These are phyloP conservation scores for Psidium guajava DNA, from an alignment of 345 rosid species.

Conservation along the genomic window DNA sequence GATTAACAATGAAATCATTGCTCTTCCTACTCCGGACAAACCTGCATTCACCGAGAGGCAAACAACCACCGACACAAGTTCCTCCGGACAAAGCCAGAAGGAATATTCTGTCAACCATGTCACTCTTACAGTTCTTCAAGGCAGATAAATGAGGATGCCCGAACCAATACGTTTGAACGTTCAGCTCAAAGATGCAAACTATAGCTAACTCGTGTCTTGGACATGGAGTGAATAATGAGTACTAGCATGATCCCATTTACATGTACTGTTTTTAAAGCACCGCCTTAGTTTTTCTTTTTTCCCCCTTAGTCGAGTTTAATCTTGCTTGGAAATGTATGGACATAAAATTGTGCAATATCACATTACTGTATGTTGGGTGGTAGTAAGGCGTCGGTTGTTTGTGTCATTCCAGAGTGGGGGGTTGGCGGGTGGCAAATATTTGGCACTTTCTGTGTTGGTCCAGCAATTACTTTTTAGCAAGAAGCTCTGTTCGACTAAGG, in stretches of 20 bases:
- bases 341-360: background rate
- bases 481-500: background rate
- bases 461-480: background rate
- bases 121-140: background rate
- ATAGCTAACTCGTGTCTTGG: background rate
- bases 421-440: background rate
- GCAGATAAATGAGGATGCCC: background rate
- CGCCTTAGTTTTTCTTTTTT: background rate
- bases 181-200: background rate
- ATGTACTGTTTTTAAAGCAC: background rate
- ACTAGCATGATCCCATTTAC: background rate
- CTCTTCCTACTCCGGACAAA: slow-evolving; percentile 5
- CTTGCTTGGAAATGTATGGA: background rate
- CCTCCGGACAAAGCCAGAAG: background rate
- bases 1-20: slow-evolving; percentile 9
- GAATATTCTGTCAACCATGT: background rate
- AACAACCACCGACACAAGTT: background rate
- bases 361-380: background rate
- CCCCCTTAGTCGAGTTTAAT: background rate
- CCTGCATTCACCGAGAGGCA: slow-evolving; percentile 5
- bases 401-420: background rate
- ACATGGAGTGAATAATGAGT: background rate
- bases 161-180: background rate
- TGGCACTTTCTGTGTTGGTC: background rate
- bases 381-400: background rate